Evolutionary conservation across 805 yeast species (phyloP).

Genomic region (Ogataea trehaloabstinens): DNA sequence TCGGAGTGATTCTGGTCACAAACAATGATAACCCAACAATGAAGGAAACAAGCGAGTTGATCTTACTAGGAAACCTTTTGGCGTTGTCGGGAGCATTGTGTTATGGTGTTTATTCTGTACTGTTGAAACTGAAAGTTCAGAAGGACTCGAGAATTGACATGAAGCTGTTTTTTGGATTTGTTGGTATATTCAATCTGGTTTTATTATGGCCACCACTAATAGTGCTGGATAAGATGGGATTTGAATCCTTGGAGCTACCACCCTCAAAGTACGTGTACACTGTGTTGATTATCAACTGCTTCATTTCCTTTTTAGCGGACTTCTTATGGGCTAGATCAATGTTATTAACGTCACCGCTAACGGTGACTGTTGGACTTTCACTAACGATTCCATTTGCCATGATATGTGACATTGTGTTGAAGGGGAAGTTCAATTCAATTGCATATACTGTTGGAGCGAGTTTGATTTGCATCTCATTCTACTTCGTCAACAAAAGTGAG

Average conservation of each 20-base stretch:
- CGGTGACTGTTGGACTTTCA: slow-evolving; percentile 92
- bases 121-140: slow-evolving; percentile 69
- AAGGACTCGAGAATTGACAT: slow-evolving; percentile 79
- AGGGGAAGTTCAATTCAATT: slow-evolving; percentile 57
- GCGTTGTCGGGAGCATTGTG: slow-evolving; percentile 86
- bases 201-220: slow-evolving; percentile 81
- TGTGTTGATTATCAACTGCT: slow-evolving; percentile 62
- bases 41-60: slow-evolving; percentile 14
- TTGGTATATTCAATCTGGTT: slow-evolving; percentile 77
- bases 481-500: slow-evolving; percentile 78
- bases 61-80: slow-evolving; percentile 67
- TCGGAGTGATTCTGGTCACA: slow-evolving; percentile 81
- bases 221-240: slow-evolving; percentile 57
- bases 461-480: slow-evolving; percentile 77
- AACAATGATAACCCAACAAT: slow-evolving; percentile 52
- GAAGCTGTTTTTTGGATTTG: slow-evolving; percentile 90
- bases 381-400: slow-evolving; percentile 93
- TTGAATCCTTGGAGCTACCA: slow-evolving; percentile 77
- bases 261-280: slow-evolving; percentile 45
- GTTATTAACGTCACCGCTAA: slow-evolving; percentile 87
- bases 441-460: slow-evolving; percentile 77
- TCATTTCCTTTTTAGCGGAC: slow-evolving; percentile 82
- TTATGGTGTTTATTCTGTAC: slow-evolving; percentile 87
- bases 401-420: slow-evolving; percentile 81
- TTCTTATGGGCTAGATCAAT: slow-evolving; percentile 96